Percentiles rank a stretch among this genome's conserved stretches.
These are phyloP conservation scores for Diaporthe sp. DNA, from an alignment of 2,329 filamentous ascomycete species.

Conservation along the genomic window DNA sequence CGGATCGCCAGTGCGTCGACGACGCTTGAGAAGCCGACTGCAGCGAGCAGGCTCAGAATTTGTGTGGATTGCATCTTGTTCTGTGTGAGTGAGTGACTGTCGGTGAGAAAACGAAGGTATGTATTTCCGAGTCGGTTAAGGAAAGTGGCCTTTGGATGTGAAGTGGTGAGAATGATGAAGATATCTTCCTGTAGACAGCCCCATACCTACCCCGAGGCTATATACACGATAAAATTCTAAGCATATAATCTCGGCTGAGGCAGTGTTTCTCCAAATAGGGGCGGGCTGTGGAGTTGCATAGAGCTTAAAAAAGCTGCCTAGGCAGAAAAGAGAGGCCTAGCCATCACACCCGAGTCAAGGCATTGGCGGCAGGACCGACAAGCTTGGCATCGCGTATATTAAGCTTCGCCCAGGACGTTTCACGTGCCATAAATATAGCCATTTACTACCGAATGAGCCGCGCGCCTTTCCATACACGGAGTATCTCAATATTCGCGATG, in stretches of 20 bases:
- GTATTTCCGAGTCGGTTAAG: not conserved
- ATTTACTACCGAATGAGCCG: not conserved
- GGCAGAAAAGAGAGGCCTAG: conserved; percentile 18
- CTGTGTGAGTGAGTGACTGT: conserved; percentile 15
- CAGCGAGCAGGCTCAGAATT: conserved; percentile 22
- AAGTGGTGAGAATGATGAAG: not conserved
- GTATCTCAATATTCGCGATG: not conserved
- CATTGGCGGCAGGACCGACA: conserved; percentile 13
- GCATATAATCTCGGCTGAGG: conserved; percentile 21
- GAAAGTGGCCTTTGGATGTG: not conserved
- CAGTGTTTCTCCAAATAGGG: conserved; percentile 26
- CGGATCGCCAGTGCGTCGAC: conserved; percentile 43
- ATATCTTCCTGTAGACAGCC: not conserved
- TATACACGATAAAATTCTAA: conserved; percentile 8
- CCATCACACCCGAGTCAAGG: conserved; percentile 13
- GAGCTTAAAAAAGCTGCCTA: conserved; percentile 17
- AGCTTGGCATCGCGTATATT: conserved; percentile 26
- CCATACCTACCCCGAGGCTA: conserved; percentile 4
- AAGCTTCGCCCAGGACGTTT: conserved; percentile 13
- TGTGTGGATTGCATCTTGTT: conserved; percentile 22
- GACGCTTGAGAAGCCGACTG: conserved; percentile 12
- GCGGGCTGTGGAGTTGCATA: conserved; percentile 27
- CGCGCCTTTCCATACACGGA: not conserved
- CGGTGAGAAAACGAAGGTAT: conserved; percentile 12
- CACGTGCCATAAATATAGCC: not conserved